Conservation (phyloP, 148 eudicot genomes). For the Amaranthus cruentus region DNA sequence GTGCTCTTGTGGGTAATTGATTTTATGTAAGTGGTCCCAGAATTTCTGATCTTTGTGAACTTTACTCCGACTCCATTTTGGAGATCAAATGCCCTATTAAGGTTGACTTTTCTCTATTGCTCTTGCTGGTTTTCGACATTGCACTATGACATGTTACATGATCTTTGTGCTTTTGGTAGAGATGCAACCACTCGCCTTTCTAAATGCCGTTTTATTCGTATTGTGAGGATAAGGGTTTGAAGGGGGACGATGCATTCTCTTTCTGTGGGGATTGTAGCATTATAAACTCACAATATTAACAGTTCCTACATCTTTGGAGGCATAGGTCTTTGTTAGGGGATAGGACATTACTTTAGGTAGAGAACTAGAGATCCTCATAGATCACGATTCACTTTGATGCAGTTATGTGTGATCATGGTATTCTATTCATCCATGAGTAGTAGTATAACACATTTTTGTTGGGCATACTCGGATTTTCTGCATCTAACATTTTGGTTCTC, state of each 20-base stretch:
- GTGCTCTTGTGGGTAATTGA: background rate
- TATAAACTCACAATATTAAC: background rate
- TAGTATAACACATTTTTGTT: background rate
- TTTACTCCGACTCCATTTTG: background rate
- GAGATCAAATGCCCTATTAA: background rate
- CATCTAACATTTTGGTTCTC: constrained; percentile 16
- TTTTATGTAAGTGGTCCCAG: background rate
- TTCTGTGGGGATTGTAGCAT: background rate
- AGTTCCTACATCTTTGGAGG: background rate
- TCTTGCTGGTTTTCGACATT: background rate
- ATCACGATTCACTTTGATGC: background rate
- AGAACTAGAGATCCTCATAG: background rate
- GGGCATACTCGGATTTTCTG: background rate
- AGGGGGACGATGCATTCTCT: background rate
- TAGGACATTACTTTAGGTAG: background rate
- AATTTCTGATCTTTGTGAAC: background rate
- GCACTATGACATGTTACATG: background rate
- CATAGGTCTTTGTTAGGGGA: background rate
- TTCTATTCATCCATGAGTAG: too few relatives aligned
- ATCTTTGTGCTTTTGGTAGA: background rate
- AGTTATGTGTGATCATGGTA: background rate
- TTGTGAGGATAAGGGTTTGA: too few relatives aligned
- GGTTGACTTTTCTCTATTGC: background rate
- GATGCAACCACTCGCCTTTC: background rate
- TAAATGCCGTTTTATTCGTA: too few relatives aligned